Evolutionary conservation across 169 alveolate species (phyloP).

Genomic region (Eimeria falciformis): DNA sequence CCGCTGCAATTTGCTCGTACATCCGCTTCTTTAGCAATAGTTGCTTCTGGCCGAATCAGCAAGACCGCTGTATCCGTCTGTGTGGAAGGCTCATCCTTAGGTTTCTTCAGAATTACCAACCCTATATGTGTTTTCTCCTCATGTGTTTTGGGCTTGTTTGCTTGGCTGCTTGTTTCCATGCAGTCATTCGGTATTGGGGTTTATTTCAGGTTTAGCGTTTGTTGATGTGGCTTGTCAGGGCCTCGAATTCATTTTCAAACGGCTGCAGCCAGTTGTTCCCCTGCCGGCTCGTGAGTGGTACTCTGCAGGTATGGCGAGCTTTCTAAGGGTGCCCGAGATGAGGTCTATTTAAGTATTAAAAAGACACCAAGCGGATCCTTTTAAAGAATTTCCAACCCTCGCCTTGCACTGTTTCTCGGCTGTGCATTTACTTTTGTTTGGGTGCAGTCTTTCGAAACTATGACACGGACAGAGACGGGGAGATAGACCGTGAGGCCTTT

Average conservation of each 20-base stretch:
- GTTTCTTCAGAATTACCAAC: not conserved
- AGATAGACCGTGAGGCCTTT: conserved; percentile 70
- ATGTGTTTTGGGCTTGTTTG: too few relatives aligned
- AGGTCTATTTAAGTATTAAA: not conserved
- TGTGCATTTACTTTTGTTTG: not conserved
- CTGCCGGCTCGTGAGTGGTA: conserved; percentile 70
- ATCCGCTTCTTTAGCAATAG: too few relatives aligned
- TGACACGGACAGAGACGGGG: conserved; percentile 72
- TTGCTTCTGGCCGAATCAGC: too few relatives aligned
- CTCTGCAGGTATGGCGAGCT: conserved; percentile 52
- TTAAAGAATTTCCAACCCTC: not conserved
- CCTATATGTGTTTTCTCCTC: not conserved
- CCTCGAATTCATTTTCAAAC: conserved; percentile 57
- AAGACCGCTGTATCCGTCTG: too few relatives aligned
- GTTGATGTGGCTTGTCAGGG: too few relatives aligned
- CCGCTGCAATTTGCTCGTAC: too few relatives aligned
- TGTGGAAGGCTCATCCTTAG: too few relatives aligned
- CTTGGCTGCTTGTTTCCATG: too few relatives aligned
- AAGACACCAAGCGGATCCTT: not conserved
- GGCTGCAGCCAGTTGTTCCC: conserved; percentile 72
- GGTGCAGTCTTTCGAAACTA: conserved; percentile 62
- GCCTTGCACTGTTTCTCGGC: not conserved
- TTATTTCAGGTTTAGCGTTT: too few relatives aligned
- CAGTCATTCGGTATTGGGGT: too few relatives aligned
- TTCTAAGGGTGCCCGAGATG: too few relatives aligned